phyloP scores from a whole-genome alignment of 768 basidiomycete species.

The Pleurotus eryngii region DNA sequence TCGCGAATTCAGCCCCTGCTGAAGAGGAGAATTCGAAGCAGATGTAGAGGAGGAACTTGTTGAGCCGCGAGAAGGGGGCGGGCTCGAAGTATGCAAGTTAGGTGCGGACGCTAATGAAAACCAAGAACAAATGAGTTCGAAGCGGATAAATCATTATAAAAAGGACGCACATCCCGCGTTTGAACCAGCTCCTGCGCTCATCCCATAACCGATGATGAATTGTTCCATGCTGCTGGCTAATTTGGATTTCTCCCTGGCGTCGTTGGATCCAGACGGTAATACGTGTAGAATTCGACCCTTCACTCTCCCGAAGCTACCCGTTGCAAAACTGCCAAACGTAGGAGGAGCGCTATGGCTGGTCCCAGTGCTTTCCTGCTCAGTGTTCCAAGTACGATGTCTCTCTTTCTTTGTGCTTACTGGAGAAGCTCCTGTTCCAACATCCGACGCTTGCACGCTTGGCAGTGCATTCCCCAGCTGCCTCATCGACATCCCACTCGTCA shows the following conservation, averaged over 20 bases:
- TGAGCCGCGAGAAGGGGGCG: constrained; percentile 1
- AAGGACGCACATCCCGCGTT: background rate
- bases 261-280: background rate
- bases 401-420: background rate
- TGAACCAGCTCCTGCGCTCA: background rate
- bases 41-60: background rate
- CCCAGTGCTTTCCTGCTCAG: background rate
- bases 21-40: background rate
- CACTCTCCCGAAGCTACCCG: background rate
- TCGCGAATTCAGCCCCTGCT: background rate
- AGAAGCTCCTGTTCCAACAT: too few species aligned
- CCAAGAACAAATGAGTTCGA: background rate
- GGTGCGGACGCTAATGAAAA: background rate
- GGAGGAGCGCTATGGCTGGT: background rate
- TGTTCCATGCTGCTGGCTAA: constrained; percentile 5
- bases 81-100: background rate
- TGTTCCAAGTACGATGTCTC: background rate
- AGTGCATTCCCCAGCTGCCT: background rate
- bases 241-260: background rate
- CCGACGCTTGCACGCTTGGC: too few species aligned
- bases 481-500: constrained; percentile 6
- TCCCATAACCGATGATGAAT: background rate
- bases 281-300: constrained; percentile 1
- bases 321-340: background rate
- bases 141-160: background rate